A percentile compares a stretch with the other conserved stretches of the same genome.
phyloP scores from a whole-genome alignment of 495 filamentous ascomycete genomes.

The Pseudoneurospora amorphoporcata region DNA sequence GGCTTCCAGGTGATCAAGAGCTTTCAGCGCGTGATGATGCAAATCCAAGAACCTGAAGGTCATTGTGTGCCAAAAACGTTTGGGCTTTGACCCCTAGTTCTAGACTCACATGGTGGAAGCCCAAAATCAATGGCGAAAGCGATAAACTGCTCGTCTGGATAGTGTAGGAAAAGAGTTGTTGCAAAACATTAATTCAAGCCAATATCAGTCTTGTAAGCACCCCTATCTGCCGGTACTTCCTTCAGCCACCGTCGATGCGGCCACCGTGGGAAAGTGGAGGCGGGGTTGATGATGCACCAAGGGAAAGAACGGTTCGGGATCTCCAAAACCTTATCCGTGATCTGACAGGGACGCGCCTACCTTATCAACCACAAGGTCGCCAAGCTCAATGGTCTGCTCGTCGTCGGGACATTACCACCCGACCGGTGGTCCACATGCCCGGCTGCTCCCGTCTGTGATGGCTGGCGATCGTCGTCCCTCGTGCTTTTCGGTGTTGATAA shows the following conservation, averaged over 20 bases:
- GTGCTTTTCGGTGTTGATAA: background rate
- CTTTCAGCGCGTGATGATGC: background rate
- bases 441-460: background rate
- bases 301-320: background rate
- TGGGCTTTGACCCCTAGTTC: too few relatives aligned
- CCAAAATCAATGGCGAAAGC: background rate
- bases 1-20: background rate
- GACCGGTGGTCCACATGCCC: slow-evolving; percentile 3
- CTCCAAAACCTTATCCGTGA: background rate
- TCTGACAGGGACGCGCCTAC: background rate
- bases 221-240: background rate
- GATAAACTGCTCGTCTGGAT: background rate
- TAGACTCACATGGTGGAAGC: background rate
- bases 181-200: background rate
- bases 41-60: background rate
- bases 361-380: too few relatives aligned
- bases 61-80: background rate
- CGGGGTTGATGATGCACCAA: background rate
- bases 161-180: background rate
- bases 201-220: background rate
- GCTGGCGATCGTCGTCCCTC: background rate
- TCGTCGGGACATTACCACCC: slow-evolving; percentile 15
- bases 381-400: background rate
- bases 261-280: background rate
- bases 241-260: background rate